Evolutionary conservation across 306 rosid species (phyloP), one percentile per base, ranked within the genome.

Genomic region (Dalbergia cultrata): DNA sequence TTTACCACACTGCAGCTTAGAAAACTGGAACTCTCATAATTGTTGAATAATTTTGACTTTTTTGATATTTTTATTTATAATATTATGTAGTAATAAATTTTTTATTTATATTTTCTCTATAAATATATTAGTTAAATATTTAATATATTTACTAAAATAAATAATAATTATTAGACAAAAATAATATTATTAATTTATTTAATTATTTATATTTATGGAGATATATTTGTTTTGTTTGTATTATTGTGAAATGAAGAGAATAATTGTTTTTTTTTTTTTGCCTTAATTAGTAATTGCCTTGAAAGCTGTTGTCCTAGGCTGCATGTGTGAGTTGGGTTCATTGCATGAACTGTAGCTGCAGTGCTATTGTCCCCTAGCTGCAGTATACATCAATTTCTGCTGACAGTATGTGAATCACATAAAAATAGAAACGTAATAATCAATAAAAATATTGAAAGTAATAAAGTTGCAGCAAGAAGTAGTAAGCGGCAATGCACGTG

Each of bases 321-420:
- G 62, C 72, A 37, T 74, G 74, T 79, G 85, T 86, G 87, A 72
- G 75, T 76, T 70, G 85, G 80, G 81, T 7, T 72, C 11, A 22
- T 70, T 83, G 85, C 89, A 83, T 71, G 75, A 62, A 81, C 41
- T 41, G 68, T 80, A 52, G 53, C 49, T 76, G 44, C 16, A 9
- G 56, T 13, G 72, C 14, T 67, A 2, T 74, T 79, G 87, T 79
- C 81, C 53, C 33, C 11, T 79, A 9, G 57, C 75, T 76, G 78
- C 75, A 57, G 50, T 13, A 34, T 78, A 67, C 90, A 83, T 73
- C 87, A 76, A 84, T 76, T 37, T 70, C 72, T 68, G 63, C 80
- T 88, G 83, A 74, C 84, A 31, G 43, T 31, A 66, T 78, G 74
- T 79, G 74, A 65, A 54, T 71, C 45, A 72, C 58, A 66, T 60